Evolutionary conservation across 2,329 filamentous ascomycete species (phyloP).

Genomic region (Plenodomus biglobosus): DNA sequence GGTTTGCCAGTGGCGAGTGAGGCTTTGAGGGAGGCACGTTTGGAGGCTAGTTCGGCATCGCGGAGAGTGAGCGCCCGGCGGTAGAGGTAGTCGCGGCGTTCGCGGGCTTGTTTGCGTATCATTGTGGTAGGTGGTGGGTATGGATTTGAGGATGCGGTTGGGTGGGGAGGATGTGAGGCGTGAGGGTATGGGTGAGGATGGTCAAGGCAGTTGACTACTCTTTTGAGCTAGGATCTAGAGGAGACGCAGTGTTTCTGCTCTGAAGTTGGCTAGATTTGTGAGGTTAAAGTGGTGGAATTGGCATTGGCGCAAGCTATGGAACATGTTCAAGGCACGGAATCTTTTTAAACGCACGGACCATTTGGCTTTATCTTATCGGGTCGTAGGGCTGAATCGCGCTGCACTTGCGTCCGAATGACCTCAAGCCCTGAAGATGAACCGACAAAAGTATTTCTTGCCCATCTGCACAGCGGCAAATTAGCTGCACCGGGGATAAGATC

Average conservation of each 20-base stretch:
- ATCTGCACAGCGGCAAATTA: too few relatives aligned
- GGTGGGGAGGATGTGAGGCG: conserved; percentile 2
- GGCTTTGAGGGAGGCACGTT: conserved; percentile 80
- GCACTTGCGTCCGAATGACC: too few relatives aligned
- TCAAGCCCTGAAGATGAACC: too few relatives aligned
- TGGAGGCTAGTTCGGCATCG: conserved; percentile 90
- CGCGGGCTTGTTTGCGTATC: conserved; percentile 63
- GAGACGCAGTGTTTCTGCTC: background rate
- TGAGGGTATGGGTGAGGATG: too few relatives aligned
- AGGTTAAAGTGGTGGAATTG: background rate
- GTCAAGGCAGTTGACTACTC: too few relatives aligned
- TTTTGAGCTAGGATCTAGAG: too few relatives aligned
- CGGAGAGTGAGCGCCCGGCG: conserved; percentile 73
- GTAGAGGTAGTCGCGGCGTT: conserved; percentile 78
- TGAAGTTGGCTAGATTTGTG: background rate
- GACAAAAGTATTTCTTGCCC: too few relatives aligned
- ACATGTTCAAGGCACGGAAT: background rate
- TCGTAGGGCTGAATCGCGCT: background rate
- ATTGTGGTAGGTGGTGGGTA: conserved; percentile 10
- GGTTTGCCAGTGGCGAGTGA: conserved; percentile 89
- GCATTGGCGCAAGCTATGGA: background rate
- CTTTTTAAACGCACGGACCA: background rate
- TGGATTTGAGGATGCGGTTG: background rate
- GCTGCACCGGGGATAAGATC: too few relatives aligned
- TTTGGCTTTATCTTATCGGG: conserved; percentile 8